phyloP scores from a whole-genome alignment of 1,284 basidiomycete genomes.

The Tilletia horrida region DNA sequence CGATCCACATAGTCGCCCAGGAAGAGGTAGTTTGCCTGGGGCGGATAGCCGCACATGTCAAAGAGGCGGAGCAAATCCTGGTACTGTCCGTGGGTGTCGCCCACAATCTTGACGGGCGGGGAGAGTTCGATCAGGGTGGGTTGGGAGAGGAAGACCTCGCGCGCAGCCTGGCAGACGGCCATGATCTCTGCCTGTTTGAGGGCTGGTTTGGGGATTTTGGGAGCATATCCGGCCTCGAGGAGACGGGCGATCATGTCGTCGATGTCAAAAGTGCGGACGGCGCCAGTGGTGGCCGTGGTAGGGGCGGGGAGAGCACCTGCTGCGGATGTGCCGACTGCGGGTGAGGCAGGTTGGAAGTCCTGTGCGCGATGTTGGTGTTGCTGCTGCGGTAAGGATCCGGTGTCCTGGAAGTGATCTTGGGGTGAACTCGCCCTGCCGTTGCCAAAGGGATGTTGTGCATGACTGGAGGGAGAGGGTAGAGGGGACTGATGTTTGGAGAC shows the following conservation, averaged over 20 bases:
- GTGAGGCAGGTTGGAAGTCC: not conserved
- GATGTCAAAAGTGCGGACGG: slow-evolving; percentile 70
- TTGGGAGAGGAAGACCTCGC: slow-evolving; percentile 93
- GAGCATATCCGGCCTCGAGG: slow-evolving; percentile 93
- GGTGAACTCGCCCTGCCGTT: not conserved
- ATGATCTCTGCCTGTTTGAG: slow-evolving; percentile 96
- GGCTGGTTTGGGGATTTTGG: slow-evolving; percentile 94
- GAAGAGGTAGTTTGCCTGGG: slow-evolving; percentile 95
- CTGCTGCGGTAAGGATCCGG: not conserved
- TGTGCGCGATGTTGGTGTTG: not conserved
- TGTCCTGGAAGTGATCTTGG: not conserved
- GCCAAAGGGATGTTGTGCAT: slow-evolving; percentile 9
- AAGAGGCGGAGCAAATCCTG: slow-evolving; percentile 96
- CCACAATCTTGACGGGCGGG: slow-evolving; percentile 98
- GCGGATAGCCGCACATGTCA: slow-evolving; percentile 99
- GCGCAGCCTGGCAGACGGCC: slow-evolving; percentile 89
- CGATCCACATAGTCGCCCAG: slow-evolving; percentile 98
- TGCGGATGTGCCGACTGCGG: not conserved
- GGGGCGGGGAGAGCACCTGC: not conserved
- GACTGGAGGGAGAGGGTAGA: not conserved
- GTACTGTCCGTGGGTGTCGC: slow-evolving; percentile 98
- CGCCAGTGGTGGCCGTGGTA: slow-evolving; percentile 18
- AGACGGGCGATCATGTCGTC: slow-evolving; percentile 98
- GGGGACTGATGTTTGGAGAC: slow-evolving; percentile 11
- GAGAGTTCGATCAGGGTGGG: slow-evolving; percentile 96